These are phyloP conservation scores for Candida suzukii DNA, from an alignment of 805 yeast genomes.

Conservation along the genomic window DNA sequence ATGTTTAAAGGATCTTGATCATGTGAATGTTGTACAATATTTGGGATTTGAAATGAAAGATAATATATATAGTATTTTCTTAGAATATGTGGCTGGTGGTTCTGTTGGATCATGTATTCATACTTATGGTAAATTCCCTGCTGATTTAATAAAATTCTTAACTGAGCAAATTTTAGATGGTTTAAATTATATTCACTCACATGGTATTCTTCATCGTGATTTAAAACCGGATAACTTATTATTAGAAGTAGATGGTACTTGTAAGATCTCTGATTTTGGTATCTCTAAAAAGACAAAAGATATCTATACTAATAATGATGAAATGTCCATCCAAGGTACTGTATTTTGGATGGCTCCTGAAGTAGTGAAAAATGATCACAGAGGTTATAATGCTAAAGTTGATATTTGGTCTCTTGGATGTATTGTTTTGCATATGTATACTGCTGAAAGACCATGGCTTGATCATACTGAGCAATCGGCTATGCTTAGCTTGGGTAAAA, in stretches of 20 bases:
- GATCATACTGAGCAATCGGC: slow-evolving; percentile 93
- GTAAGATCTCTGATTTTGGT: slow-evolving; percentile 95
- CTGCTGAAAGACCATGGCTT: slow-evolving; percentile 97
- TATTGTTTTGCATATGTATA: slow-evolving; percentile 95
- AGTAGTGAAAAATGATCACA: slow-evolving; percentile 81
- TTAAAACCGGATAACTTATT: slow-evolving; percentile 89
- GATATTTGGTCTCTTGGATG: slow-evolving; percentile 99
- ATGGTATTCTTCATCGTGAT: slow-evolving; percentile 88
- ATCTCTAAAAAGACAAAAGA: slow-evolving; percentile 82
- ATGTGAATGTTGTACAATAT: slow-evolving; percentile 90
- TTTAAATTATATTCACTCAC: slow-evolving; percentile 75
- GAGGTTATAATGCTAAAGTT: slow-evolving; percentile 95
- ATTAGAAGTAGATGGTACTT: slow-evolving; percentile 84
- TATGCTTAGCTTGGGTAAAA: slow-evolving; percentile 79
- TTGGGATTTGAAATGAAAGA: slow-evolving; percentile 81
- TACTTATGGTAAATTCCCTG: slow-evolving; percentile 80
- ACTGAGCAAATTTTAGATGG: slow-evolving; percentile 81
- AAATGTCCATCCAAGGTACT: slow-evolving; percentile 92
- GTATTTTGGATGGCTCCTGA: slow-evolving; percentile 99
- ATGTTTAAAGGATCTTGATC: slow-evolving; percentile 90
- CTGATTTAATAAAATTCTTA: slow-evolving; percentile 60
- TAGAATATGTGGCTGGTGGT: slow-evolving; percentile 98
- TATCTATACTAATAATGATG: slow-evolving; percentile 85
- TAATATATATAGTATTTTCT: slow-evolving; percentile 73
- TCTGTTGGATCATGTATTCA: slow-evolving; percentile 83